These are phyloP conservation scores for Darksidea phi DNA, from an alignment of 495 filamentous ascomycete genomes.

Conservation along the genomic window DNA sequence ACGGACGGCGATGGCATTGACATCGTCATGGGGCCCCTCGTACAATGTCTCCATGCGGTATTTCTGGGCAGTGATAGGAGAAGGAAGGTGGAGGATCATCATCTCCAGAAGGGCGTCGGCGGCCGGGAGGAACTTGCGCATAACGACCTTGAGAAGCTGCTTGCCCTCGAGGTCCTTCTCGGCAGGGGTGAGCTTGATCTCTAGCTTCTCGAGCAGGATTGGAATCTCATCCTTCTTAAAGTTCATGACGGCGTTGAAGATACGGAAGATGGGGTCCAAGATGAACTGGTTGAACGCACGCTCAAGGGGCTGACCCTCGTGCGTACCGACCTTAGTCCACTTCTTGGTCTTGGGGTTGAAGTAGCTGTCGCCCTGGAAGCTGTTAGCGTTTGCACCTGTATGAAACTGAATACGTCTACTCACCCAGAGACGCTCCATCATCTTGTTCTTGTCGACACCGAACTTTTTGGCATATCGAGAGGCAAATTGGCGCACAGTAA, in stretches of 20 bases:
- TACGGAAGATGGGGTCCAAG: slow-evolving; percentile 98
- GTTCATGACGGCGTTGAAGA: slow-evolving; percentile 94
- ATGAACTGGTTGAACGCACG: slow-evolving; percentile 99
- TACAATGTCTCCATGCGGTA: slow-evolving; percentile 99
- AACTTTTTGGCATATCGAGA: slow-evolving; percentile 98
- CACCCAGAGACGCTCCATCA: slow-evolving; percentile 99
- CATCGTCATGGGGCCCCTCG: slow-evolving; percentile 92
- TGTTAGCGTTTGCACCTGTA: neutral
- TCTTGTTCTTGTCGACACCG: slow-evolving; percentile 98
- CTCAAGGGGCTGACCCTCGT: slow-evolving; percentile 86
- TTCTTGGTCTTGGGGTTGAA: slow-evolving; percentile 99
- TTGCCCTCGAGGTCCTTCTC: slow-evolving; percentile 97
- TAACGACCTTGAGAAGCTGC: slow-evolving; percentile 91
- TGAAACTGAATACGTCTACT: slow-evolving; percentile 36
- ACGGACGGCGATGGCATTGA: slow-evolving; percentile 89
- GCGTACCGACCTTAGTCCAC: slow-evolving; percentile 82
- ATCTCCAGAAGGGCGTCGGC: slow-evolving; percentile 99
- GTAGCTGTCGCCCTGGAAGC: slow-evolving; percentile 84
- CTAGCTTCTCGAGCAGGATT: slow-evolving; percentile 82
- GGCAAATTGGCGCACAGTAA: slow-evolving; percentile 98
- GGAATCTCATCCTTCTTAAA: slow-evolving; percentile 94
- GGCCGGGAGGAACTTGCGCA: slow-evolving; percentile 97
- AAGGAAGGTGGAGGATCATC: slow-evolving; percentile 99
- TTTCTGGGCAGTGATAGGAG: slow-evolving; percentile 91
- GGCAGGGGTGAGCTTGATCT: slow-evolving; percentile 79